Conservation (phyloP, 495 filamentous ascomycete species). For the Neurospora africana region DNA sequence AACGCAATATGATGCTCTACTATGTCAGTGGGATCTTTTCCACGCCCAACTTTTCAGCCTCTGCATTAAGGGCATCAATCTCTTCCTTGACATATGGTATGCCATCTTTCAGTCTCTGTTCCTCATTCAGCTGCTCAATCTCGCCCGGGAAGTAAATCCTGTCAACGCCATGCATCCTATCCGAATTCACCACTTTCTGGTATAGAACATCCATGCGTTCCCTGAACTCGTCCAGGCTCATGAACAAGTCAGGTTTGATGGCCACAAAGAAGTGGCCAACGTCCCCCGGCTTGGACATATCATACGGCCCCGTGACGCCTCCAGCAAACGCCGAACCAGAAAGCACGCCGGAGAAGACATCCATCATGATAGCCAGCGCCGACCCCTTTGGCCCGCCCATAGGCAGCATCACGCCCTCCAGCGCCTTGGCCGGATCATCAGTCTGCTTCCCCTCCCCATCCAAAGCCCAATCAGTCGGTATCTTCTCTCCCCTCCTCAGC, state of each 20-base stretch:
- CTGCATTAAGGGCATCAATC: slow-evolving; percentile 54
- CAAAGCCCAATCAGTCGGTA: slow-evolving; percentile 63
- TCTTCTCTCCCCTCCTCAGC: slow-evolving; percentile 57
- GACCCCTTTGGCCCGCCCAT: slow-evolving; percentile 74
- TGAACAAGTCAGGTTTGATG: slow-evolving; percentile 67
- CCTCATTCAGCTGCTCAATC: slow-evolving; percentile 54
- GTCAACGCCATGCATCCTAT: slow-evolving; percentile 61
- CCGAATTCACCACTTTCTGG: slow-evolving; percentile 48
- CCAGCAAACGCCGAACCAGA: slow-evolving; percentile 62
- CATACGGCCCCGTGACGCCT: slow-evolving; percentile 61
- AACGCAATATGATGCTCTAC: neutral
- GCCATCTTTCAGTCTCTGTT: slow-evolving; percentile 44
- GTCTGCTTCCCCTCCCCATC: slow-evolving; percentile 59
- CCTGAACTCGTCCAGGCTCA: slow-evolving; percentile 58
- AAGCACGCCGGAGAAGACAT: slow-evolving; percentile 70
- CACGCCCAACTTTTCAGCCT: slow-evolving; percentile 48
- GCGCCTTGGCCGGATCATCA: slow-evolving; percentile 52
- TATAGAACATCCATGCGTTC: slow-evolving; percentile 62
- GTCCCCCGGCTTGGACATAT: slow-evolving; percentile 53
- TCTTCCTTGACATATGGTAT: slow-evolving; percentile 59
- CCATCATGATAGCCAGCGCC: slow-evolving; percentile 70
- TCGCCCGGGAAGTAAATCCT: slow-evolving; percentile 72
- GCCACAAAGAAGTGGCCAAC: slow-evolving; percentile 70
- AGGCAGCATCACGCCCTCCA: slow-evolving; percentile 65
- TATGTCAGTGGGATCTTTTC: neutral